Evolutionary conservation across 768 basidiomycete genomes (phyloP), one percentile per base, ranked within the genome.

Genomic region (Crassisporium funariophilum): DNA sequence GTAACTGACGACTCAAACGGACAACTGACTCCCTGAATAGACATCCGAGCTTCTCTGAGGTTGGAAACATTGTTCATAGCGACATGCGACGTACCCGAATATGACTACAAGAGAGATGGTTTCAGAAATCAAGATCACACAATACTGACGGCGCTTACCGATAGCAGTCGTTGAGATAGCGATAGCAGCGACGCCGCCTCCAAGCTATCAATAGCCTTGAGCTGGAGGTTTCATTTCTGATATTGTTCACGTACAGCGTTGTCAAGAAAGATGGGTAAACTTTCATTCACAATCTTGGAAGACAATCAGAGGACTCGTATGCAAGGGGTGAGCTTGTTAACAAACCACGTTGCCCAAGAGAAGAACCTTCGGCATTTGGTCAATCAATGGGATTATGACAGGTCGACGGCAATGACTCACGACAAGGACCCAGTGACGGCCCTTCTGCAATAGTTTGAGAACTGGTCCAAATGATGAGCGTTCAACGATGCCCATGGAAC

Each of bases 391-490:
- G 36, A 4, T 11, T 22, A 33, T n/a, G 16, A 20, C 17, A 20
- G 9, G 23, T 33, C 15, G 44, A 31, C 19, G 5, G 11, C n/a
- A 46, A 4, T 0, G 2, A 67, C 73, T 40, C 61, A 92, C 94
- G 19, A 97, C 95, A 11, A 98, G 79, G 5, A 98, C 92, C 95
- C 95, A 94, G 64, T 94, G 91, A 7, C 91, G 77, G 0, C 90
- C 88, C 55, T 73, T 79, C 29, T 72, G 68, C 73, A 85, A 74
- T 9, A 84, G 62, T 10, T 59, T 62, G 36, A 50, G 36, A 22
- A 50, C 44, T 54, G 25, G n/a, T 24, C 2, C 15, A 12, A 35
- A 7, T 11, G 37, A 25, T 23, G 23, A 19, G 46, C 12, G 7
- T 23, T 11, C 2, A 3, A 5, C 1, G 23, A 10, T 17, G 9